Conservation (phyloP, 2,329 filamentous ascomycete genomes). For the Penicillium thymicola region DNA sequence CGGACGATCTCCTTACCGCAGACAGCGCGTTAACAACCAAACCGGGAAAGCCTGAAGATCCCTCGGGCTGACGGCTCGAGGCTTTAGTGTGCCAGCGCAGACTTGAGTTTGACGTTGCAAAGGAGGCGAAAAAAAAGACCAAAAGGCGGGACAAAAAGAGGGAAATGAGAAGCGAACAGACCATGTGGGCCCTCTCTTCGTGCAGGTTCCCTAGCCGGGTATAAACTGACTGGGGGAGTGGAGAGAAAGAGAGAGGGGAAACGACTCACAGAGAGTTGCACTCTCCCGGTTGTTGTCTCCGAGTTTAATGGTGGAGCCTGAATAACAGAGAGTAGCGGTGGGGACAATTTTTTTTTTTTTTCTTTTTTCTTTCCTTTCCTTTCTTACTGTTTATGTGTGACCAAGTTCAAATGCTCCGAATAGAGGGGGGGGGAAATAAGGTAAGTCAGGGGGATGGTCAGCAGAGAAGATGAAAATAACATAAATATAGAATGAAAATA, state of each 20-base stretch:
- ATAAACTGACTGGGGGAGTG: conserved; percentile 6
- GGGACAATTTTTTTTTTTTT: background rate
- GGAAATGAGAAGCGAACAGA: conserved; percentile 1
- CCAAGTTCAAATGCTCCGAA: conserved; percentile 4
- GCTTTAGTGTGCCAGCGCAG: conserved; percentile 2
- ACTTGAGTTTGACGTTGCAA: background rate
- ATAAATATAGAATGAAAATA: background rate
- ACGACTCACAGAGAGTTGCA: background rate
- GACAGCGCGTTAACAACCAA: conserved; percentile 6
- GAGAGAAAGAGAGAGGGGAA: background rate
- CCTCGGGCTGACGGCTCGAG: conserved; percentile 1
- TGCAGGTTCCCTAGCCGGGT: conserved; percentile 7
- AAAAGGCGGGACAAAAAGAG: conserved; percentile 1
- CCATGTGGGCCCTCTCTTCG: conserved; percentile 1
- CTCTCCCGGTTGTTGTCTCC: conserved; percentile 26
- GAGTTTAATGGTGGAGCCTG: conserved; percentile 35
- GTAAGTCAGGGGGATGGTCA: background rate
- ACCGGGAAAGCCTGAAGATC: conserved; percentile 6
- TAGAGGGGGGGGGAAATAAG: too few species aligned
- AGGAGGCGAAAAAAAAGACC: background rate
- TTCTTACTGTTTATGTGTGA: background rate
- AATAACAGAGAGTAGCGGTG: conserved; percentile 7
- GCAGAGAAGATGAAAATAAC: background rate
- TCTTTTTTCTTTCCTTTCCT: background rate
- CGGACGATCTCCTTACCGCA: conserved; percentile 5